Conservation (phyloP, 768 basidiomycete species). For the Glaciozyma antarctica region DNA sequence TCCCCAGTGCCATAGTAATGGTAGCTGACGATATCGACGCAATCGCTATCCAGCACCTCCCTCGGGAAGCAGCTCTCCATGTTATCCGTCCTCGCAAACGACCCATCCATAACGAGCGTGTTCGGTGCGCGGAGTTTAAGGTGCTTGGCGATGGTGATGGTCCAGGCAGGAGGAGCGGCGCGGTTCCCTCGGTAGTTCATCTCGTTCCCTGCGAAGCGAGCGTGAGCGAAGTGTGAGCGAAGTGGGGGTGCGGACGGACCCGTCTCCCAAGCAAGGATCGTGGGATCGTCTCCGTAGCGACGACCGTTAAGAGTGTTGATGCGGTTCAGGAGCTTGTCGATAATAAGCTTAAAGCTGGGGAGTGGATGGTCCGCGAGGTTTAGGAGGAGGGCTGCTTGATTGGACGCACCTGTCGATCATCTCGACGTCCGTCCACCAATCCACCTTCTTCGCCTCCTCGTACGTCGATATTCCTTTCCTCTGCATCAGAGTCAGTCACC, state of each 20-base stretch:
- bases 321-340: constrained; percentile 34
- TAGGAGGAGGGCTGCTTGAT: not conserved
- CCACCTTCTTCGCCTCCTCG: constrained; percentile 26
- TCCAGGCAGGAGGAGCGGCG: constrained; percentile 33
- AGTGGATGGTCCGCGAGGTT: no score
- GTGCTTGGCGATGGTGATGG: constrained; percentile 29
- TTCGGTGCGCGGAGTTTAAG: constrained; percentile 33
- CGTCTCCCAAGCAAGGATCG: constrained; percentile 35
- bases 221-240: not conserved
- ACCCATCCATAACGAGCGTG: constrained; percentile 31
- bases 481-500: not conserved
- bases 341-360: constrained; percentile 28
- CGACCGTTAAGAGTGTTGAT: constrained; percentile 33
- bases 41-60: constrained; percentile 29
- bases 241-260: constrained; percentile 2
- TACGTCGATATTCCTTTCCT: constrained; percentile 9
- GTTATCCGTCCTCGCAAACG: constrained; percentile 31
- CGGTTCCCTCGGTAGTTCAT: constrained; percentile 28
- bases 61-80: constrained; percentile 23
- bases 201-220: constrained; percentile 27
- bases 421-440: constrained; percentile 30
- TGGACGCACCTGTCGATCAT: constrained; percentile 25
- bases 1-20: constrained; percentile 33
- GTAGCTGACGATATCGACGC: constrained; percentile 22
- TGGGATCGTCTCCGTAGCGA: constrained; percentile 33